These are phyloP conservation scores for Eucalyptus erythrocorys DNA, from an alignment of 345 rosid species.

Conservation along the genomic window DNA sequence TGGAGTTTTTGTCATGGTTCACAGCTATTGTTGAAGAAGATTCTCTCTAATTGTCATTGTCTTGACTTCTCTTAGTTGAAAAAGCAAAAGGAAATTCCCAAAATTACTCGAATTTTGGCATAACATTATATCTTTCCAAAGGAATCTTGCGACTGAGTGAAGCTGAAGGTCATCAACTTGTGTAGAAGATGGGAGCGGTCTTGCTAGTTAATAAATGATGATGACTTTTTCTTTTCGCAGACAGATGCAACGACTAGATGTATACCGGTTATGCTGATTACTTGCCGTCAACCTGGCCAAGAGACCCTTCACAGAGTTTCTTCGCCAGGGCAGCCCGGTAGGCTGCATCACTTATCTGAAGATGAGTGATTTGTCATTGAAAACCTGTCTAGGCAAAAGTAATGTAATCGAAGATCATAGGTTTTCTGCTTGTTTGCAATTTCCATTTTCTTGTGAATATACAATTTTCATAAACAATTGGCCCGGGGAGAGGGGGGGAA, in stretches of 20 bases:
- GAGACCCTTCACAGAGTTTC: conserved; percentile 24
- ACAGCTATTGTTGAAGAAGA: background rate
- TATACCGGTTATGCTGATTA: conserved; percentile 31
- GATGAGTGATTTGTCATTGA: conserved; percentile 26
- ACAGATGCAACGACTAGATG: conserved; percentile 26
- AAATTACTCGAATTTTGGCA: background rate
- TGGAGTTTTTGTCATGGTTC: background rate
- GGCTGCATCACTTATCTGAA: conserved; percentile 18
- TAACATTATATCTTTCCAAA: background rate
- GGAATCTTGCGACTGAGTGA: background rate
- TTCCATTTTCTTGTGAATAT: background rate
- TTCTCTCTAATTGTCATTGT: background rate
- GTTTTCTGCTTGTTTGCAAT: background rate
- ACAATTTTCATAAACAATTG: background rate
- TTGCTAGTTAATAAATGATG: background rate
- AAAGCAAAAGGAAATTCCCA: background rate
- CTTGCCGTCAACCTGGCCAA: conserved; percentile 24
- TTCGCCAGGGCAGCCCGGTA: conserved; percentile 19
- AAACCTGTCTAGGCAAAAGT: conserved; percentile 49
- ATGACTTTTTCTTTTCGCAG: conserved; percentile 7
- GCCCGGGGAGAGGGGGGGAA: accelerated
- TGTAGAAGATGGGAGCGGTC: background rate
- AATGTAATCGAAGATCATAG: background rate
- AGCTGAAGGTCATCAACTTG: background rate
- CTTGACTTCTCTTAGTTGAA: background rate